phyloP scores from a whole-genome alignment of 2,329 filamentous ascomycete genomes.

The Aureobasidium sp. region DNA sequence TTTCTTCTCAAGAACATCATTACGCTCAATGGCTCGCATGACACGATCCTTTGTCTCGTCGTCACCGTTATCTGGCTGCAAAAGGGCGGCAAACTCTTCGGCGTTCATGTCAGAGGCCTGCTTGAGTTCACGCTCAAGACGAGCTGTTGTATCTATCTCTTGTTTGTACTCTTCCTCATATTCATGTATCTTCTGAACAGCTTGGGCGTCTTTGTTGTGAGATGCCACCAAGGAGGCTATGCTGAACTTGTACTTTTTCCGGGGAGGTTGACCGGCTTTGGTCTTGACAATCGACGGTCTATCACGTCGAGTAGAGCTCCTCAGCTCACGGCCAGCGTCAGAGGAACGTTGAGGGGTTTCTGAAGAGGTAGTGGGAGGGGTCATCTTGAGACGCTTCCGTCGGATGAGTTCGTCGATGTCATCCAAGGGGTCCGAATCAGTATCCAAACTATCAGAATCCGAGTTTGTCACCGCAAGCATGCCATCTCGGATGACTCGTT shows the following conservation, averaged over 20 bases:
- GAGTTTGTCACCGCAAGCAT: conserved; percentile 44
- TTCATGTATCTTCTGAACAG: conserved; percentile 24
- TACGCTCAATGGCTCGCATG: conserved; percentile 52
- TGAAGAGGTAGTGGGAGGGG: conserved; percentile 12
- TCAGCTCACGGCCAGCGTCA: conserved; percentile 19
- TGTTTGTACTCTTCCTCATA: conserved; percentile 21
- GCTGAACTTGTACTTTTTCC: conserved; percentile 25
- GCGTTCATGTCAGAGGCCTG: conserved; percentile 15
- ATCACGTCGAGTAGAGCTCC: conserved; percentile 4
- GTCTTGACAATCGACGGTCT: not conserved
- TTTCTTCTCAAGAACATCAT: conserved; percentile 50
- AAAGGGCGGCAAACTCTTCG: conserved; percentile 36
- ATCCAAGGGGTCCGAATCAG: conserved; percentile 26
- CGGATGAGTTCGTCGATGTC: conserved; percentile 28
- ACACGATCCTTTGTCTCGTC: conserved; percentile 42
- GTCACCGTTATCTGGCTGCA: conserved; percentile 24
- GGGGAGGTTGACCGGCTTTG: not conserved
- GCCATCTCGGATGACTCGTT: conserved; percentile 48
- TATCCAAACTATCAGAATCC: conserved; percentile 27
- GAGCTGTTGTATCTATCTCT: conserved; percentile 17
- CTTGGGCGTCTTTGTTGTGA: not conserved
- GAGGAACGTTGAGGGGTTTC: conserved; percentile 15
- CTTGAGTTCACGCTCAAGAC: conserved; percentile 13
- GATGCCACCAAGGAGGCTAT: conserved; percentile 22
- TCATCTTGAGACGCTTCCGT: conserved; percentile 26